Evolutionary conservation across 2,329 filamentous ascomycete species (phyloP).

Genomic region (Ascochyta fabae): DNA sequence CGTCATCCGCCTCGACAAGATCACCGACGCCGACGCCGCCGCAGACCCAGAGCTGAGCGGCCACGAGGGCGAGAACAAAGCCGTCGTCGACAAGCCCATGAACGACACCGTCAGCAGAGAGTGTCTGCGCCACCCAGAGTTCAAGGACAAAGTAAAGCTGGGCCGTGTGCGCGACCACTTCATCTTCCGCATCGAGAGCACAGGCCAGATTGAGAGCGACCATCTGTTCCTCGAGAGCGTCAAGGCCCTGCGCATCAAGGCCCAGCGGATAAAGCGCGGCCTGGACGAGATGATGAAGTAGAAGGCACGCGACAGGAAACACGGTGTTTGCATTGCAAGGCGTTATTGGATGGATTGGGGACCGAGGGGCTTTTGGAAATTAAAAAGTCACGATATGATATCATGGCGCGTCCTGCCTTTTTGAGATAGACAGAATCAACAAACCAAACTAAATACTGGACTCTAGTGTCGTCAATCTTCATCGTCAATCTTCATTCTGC

Average conservation of each 20-base stretch:
- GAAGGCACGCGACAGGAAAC: constrained; percentile 7
- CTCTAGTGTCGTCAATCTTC: background rate
- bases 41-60: constrained; percentile 70
- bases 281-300: constrained; percentile 56
- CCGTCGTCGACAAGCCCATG: constrained; percentile 86
- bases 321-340: constrained; percentile 32
- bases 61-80: constrained; percentile 80
- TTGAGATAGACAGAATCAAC: constrained; percentile 4
- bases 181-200: constrained; percentile 94
- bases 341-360: constrained; percentile 25
- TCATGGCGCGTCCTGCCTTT: constrained; percentile 7
- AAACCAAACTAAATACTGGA: too few species aligned
- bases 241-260: constrained; percentile 85
- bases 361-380: background rate
- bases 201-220: constrained; percentile 93
- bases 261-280: constrained; percentile 73
- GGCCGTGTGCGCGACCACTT: constrained; percentile 93
- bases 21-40: constrained; percentile 71
- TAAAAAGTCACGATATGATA: constrained; percentile 27
- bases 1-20: constrained; percentile 79
- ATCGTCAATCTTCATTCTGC: background rate
- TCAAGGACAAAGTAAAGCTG: constrained; percentile 93
- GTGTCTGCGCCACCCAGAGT: constrained; percentile 88
- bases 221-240: constrained; percentile 91
- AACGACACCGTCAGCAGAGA: constrained; percentile 95